Evolutionary conservation across 306 rosid genomes (phyloP).

Genomic region (Boehmeria nivea): DNA sequence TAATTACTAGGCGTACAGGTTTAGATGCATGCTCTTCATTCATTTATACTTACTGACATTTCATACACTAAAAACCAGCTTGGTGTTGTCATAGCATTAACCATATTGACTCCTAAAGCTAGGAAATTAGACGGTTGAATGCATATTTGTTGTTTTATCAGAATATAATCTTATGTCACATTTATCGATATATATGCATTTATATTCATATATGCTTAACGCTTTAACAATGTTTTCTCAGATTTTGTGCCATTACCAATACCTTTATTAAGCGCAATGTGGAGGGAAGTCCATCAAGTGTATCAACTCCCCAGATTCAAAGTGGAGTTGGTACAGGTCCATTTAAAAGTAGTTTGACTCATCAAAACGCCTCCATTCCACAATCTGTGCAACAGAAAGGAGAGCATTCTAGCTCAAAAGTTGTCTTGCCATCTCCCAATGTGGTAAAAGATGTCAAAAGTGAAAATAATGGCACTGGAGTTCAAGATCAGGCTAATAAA

Average conservation of each 20-base stretch:
- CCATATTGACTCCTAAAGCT: no score
- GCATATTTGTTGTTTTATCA: not conserved
- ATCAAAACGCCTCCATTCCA: slow-evolving; percentile 18
- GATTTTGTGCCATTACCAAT: slow-evolving; percentile 80
- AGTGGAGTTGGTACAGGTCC: slow-evolving; percentile 29
- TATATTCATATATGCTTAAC: slow-evolving; percentile 18
- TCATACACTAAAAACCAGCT: no score
- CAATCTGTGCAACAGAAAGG: slow-evolving; percentile 32
- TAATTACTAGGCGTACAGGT: not conserved
- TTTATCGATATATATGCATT: slow-evolving; percentile 4
- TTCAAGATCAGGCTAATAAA: slow-evolving; percentile 40
- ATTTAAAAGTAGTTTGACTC: slow-evolving; percentile 26
- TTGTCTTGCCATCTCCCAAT: slow-evolving; percentile 34
- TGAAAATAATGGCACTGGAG: slow-evolving; percentile 46
- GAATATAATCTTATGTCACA: not conserved
- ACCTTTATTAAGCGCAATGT: slow-evolving; percentile 53
- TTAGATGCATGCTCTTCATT: no score
- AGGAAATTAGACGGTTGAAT: no score
- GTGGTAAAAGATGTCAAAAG: slow-evolving; percentile 52
- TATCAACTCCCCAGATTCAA: slow-evolving; percentile 37
- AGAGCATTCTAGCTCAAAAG: slow-evolving; percentile 33
- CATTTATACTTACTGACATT: not conserved
- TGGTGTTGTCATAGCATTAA: no score
- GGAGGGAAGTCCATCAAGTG: slow-evolving; percentile 36
- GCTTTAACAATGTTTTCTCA: slow-evolving; percentile 34